These are phyloP conservation scores for Linaria vulgaris DNA, from an alignment of 257 asterid genomes.

Conservation along the genomic window DNA sequence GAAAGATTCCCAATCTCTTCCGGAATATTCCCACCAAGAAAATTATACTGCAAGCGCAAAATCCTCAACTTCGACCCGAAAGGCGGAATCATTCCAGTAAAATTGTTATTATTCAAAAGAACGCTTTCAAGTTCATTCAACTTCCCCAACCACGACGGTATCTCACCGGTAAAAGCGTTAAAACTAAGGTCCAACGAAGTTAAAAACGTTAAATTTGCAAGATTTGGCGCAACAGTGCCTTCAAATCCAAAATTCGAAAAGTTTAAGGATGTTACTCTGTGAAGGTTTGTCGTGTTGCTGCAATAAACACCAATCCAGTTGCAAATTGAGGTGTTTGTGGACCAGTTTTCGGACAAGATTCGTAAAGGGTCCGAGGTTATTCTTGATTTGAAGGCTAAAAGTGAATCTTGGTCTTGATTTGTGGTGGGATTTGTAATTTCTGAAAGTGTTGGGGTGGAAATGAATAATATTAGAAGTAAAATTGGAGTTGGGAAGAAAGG, in stretches of 20 bases:
- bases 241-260: conserved; percentile 26
- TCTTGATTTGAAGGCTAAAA: conserved; percentile 31
- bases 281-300: conserved; percentile 16
- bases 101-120: conserved; percentile 32
- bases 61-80: too few relatives aligned
- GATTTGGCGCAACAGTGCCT: conserved; percentile 33
- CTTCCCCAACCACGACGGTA: conserved; percentile 44
- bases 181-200: conserved; percentile 26
- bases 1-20: conserved; percentile 33
- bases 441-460: too few relatives aligned
- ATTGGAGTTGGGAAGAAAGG: too few relatives aligned
- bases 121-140: conserved; percentile 30
- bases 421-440: too few relatives aligned
- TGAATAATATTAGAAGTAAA: too few relatives aligned
- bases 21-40: too few relatives aligned
- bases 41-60: too few relatives aligned
- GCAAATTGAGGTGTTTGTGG: conserved; percentile 23
- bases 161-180: conserved; percentile 30
- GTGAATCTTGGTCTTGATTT: conserved; percentile 38
- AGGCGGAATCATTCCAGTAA: too few relatives aligned
- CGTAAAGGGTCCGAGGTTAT: conserved; percentile 32
- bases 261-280: too few relatives aligned
- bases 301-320: conserved; percentile 42
- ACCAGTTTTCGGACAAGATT: conserved; percentile 30
- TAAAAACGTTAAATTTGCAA: conserved; percentile 43